Base-by-base conservation (phyloP, 768 basidiomycete species). In the Tulasnella sp. region DNA sequence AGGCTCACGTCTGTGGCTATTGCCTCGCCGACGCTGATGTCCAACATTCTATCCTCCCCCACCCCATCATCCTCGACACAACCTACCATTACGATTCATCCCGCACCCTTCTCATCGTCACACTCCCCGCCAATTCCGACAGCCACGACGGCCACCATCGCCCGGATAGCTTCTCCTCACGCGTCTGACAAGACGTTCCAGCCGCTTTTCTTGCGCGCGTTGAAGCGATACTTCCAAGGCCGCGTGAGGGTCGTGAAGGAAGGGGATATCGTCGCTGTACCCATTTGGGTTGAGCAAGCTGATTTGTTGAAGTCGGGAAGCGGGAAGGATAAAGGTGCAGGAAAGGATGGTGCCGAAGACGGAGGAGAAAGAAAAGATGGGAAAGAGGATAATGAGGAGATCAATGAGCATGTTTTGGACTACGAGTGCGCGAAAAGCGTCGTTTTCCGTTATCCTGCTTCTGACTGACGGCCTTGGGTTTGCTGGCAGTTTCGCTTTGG, bases 111-210 rank as follows among this genome's bases (percentile, higher is more conserved):
- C 82, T 91, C 91, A 19, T 87, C 89, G 14, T 85, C 86, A 7
- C 85, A 86, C 77, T 62, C 58, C 1, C 92, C 92, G 39, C 85
- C 88, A 10, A 86, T 96, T 39, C 94, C 95, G 2, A 89, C 85
- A 27, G 96, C 95, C 9, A 87, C 86, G 76, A 86, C 89, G 1
- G 85, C 97, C 31, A 93, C 92, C 0, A 87, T 98, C 75, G 93
- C 94, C 1, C 90, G 94, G n/a, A 87, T 98, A 9, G 90, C 93
- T 0, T 94, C 94, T 0, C 91, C 94, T 0, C 85, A 91, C 77
- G 91, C 93, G 1, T 90, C 88, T 18, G 89, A 90, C 83, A 90
- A 90, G 62, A 84, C 85, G 42, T 92, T 92, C 83, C 93, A 95
- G 83, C 83, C 87, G 0, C 83, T 90, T 8, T 91, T 92, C 82